These are phyloP conservation scores for Blastocystis sp. DNA, from an alignment of 352 stramenopile genomes.

Conservation along the genomic window DNA sequence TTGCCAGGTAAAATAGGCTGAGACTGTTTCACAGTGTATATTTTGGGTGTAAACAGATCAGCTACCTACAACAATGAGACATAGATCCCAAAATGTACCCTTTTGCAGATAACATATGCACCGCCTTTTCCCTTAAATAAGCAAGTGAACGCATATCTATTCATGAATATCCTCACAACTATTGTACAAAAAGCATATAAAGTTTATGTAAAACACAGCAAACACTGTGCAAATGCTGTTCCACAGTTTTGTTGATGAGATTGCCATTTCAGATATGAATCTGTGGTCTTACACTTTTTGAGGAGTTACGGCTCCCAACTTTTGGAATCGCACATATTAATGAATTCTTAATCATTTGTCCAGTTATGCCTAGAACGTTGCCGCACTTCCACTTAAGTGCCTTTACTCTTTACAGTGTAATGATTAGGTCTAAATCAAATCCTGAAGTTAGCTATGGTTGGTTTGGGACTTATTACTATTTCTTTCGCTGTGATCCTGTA, in stretches of 20 bases:
- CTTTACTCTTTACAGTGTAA: not conserved
- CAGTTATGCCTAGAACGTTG: too few relatives aligned
- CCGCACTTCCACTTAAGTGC: too few relatives aligned
- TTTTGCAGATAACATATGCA: slow-evolving; percentile 11
- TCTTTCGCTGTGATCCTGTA: not conserved
- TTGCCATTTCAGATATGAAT: too few relatives aligned
- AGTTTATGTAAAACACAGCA: not conserved
- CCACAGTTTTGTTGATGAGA: not conserved
- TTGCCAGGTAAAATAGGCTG: slow-evolving; percentile 20
- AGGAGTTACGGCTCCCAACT: too few relatives aligned
- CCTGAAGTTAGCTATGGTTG: not conserved
- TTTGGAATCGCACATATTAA: too few relatives aligned
- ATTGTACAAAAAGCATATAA: not conserved
- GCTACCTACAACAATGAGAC: not conserved
- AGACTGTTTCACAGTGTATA: slow-evolving; percentile 31
- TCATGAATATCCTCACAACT: not conserved
- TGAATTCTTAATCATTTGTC: too few relatives aligned
- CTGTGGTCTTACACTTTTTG: too few relatives aligned
- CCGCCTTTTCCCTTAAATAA: not conserved
- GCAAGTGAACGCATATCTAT: slow-evolving; percentile 1
- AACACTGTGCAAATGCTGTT: not conserved
- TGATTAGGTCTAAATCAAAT: not conserved
- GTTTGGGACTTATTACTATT: not conserved
- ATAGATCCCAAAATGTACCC: not conserved
- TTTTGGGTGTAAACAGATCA: not conserved